Percentiles rank a stretch among this genome's conserved stretches.
These are phyloP conservation scores for Cladosporium halotolerans DNA, from an alignment of 2,329 filamentous ascomycete genomes.

Conservation along the genomic window DNA sequence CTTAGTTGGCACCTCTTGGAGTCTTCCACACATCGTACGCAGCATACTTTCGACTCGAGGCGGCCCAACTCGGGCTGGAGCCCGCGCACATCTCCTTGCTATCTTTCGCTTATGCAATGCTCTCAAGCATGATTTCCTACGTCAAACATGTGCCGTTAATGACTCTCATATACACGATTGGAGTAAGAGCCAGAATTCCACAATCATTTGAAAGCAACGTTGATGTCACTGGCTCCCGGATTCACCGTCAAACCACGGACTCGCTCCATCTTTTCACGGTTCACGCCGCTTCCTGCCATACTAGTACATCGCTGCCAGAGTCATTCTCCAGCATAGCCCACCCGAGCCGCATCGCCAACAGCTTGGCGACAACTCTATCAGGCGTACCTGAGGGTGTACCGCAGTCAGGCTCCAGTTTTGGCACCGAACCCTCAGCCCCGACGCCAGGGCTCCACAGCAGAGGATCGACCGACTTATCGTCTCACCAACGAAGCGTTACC, in stretches of 20 bases:
- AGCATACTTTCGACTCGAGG: background rate
- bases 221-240: background rate
- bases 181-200: background rate
- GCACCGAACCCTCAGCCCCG: background rate
- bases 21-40: background rate
- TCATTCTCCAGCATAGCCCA: conserved; percentile 4
- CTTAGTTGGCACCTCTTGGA: background rate
- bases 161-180: background rate
- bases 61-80: background rate
- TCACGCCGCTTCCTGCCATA: background rate
- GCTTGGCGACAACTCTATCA: conserved; percentile 1
- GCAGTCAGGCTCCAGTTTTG: conserved; percentile 7
- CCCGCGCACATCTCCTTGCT: background rate
- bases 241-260: background rate
- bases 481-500: background rate
- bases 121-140: background rate
- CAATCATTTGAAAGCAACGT: background rate
- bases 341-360: background rate
- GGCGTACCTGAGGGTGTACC: background rate
- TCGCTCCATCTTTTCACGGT: background rate
- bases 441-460: background rate
- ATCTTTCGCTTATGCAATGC: background rate
- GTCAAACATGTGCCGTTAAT: background rate
- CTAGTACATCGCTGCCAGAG: background rate
- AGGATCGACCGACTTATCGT: background rate